Evolutionary conservation across 805 yeast species (phyloP), one percentile per base, ranked within the genome.

Genomic region (Saccharomycopsis schoenii): DNA sequence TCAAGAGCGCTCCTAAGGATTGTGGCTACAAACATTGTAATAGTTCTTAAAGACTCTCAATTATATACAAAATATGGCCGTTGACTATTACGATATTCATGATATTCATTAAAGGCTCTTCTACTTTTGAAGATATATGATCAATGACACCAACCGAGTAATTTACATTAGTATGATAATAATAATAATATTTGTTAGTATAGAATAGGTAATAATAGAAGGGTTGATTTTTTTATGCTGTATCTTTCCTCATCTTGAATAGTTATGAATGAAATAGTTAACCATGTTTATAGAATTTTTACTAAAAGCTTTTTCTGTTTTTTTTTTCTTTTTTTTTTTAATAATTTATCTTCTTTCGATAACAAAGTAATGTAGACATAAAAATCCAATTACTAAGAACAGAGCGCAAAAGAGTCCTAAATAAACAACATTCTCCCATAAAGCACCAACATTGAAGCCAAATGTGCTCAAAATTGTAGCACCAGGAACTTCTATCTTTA

Each of bases 401-500:
- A 77, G 69, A 0, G 77, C 72, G 37, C 84, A 79, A 77, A 88
- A 83, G 0, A 80, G 77, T 0, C 76, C 75, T 58, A 94, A 76
- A 62, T 82, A 82, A 40, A 78, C 70, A 36, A 86, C 78, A 71
- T 94, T 98, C 41, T 77, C 76, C 72, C 82, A 73, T 59, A 88
- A 80, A 1, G 92, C 94, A 25, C 84, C 83, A 14, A 89, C 93
- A 66, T 89, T 82, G 72, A 94, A 94, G 0, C 99, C 99, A 76
- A 94, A 94, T 0, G 98, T 90, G 66, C 96, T 88, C 67, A 94
- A 78, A 60, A 94, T 94, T 1, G 96, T 96, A 1, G 99, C 98
- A 11, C 99, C 99, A 0, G 99, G 99, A 15, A 94, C 96, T 72
- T 91, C 97, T 67, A 94, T 93, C 55, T 92, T 88, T 52, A 94